Base-by-base conservation (phyloP, 345 rosid genomes). In the Hibiscus syriacus region DNA sequence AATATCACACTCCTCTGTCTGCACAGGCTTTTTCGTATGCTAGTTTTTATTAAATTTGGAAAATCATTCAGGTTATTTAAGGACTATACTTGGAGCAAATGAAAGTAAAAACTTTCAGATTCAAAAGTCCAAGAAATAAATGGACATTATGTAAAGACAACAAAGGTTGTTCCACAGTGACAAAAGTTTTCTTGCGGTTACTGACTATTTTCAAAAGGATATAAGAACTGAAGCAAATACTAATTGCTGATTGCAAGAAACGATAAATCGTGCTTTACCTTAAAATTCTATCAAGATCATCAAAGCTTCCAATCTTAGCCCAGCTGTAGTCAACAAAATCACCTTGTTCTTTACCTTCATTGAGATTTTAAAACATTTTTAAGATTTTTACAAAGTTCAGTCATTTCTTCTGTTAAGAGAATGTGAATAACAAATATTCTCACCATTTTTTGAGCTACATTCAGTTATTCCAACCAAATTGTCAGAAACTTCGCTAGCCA, bases 271-370 rank as follows among this genome's bases (percentile, higher is more conserved):
- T 72, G 74, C 68, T 72, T 89, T 85, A 94, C 99, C 99, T 91
- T 76, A 94, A 87, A 67, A 94, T 87, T 73, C 71, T 87, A 76
- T 91, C 91, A 70, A 91, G 90, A 78, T 90, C 98, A 77, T 89
- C 99, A 80, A 94, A 94, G 79, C 97, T 89, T 82, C 97, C 90
- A 66, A 93, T 86, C 79, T 79, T 86, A 64, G 78, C 98, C 99
- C 99, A 94, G 69, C 87, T 79, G 52, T 84, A 91, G 76, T 91
- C 92, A 73, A 79, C 86, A 79, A 89, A 86, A 80, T 85, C 93
- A 80, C 81, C 81, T 69, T 86, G 90, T 57, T 79, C 96, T 78
- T 85, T 81, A 73, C 78, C 80, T 78, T 78, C 89, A 54, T 71
- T 76, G 41, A 78, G 56, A 78, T 73, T 83, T 79, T 80, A 87